These are phyloP conservation scores for Agarophyton chilense DNA, from an alignment of 23 red algal species.

Conservation along the genomic window DNA sequence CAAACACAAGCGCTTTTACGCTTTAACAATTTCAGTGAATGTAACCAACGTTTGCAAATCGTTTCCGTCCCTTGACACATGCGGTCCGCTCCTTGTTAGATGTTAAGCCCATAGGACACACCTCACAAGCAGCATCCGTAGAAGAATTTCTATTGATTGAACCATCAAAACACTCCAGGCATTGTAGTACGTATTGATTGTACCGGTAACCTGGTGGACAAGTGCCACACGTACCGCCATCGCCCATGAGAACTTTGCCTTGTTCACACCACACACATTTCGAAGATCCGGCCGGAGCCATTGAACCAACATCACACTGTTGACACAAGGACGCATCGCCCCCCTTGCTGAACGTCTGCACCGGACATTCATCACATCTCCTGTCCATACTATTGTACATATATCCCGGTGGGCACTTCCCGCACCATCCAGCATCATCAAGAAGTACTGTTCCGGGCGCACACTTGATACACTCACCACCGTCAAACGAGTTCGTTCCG, in stretches of 20 bases:
- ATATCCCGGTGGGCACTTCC: slow-evolving; percentile 4
- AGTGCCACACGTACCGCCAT: background rate
- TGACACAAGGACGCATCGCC: slow-evolving; percentile 3
- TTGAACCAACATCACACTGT: background rate
- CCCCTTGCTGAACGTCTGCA: slow-evolving; percentile 25
- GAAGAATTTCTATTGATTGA: background rate
- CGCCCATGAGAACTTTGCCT: background rate
- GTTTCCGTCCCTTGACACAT: slow-evolving; percentile 4
- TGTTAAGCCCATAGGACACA: background rate
- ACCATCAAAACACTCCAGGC: background rate
- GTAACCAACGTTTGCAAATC: background rate
- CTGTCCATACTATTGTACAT: slow-evolving; percentile 37
- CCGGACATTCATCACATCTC: slow-evolving; percentile 17
- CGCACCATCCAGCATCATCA: background rate
- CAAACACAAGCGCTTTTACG: background rate
- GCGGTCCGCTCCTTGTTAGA: background rate
- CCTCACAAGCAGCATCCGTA: slow-evolving; percentile 16
- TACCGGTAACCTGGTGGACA: slow-evolving; percentile 6
- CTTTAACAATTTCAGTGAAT: background rate
- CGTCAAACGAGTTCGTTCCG: slow-evolving; percentile 2
- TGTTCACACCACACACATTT: slow-evolving; percentile 10
- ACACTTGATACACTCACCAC: slow-evolving; percentile 14
- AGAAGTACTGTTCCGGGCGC: background rate
- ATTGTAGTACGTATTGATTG: slow-evolving; percentile 12
- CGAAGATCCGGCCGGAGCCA: slow-evolving; percentile 14